phyloP scores from a whole-genome alignment of 345 rosid species.

The Ceriops decandra region DNA sequence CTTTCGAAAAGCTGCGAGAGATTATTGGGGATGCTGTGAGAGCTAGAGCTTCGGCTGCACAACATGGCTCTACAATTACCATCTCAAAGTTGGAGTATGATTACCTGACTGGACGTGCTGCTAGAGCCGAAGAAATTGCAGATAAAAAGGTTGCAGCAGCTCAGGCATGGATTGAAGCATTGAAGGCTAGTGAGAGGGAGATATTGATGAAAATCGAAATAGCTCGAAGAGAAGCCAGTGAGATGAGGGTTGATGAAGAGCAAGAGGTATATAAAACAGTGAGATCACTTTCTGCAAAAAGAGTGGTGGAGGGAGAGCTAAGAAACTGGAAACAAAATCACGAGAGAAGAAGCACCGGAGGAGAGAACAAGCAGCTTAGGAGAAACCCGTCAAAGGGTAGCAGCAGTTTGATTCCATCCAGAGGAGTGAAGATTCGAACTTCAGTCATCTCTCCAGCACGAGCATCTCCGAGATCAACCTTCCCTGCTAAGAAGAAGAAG shows the following conservation, averaged over 20 bases:
- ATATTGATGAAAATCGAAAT: conserved; percentile 55
- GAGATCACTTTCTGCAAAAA: conserved; percentile 53
- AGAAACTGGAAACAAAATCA: conserved; percentile 30
- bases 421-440: conserved; percentile 36
- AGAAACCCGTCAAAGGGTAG: conserved; percentile 39
- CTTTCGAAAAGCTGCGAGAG: conserved; percentile 52
- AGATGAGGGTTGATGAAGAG: conserved; percentile 54
- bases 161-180: conserved; percentile 85
- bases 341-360: conserved; percentile 22
- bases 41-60: conserved; percentile 48
- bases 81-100: conserved; percentile 81
- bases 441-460: conserved; percentile 47
- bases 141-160: conserved; percentile 90
- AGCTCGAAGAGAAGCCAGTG: conserved; percentile 40
- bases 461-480: conserved; percentile 31
- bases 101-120: conserved; percentile 65
- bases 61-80: conserved; percentile 39
- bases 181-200: conserved; percentile 71
- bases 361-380: conserved; percentile 22
- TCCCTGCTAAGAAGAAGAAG: conserved; percentile 44
- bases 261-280: conserved; percentile 35
- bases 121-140: conserved; percentile 64
- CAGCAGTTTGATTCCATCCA: conserved; percentile 37
- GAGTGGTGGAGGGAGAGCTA: conserved; percentile 46
- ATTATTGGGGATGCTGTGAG: conserved; percentile 43